Evolutionary conservation across 169 alveolate genomes (phyloP).

Genomic region (Eimeria necatrix): DNA sequence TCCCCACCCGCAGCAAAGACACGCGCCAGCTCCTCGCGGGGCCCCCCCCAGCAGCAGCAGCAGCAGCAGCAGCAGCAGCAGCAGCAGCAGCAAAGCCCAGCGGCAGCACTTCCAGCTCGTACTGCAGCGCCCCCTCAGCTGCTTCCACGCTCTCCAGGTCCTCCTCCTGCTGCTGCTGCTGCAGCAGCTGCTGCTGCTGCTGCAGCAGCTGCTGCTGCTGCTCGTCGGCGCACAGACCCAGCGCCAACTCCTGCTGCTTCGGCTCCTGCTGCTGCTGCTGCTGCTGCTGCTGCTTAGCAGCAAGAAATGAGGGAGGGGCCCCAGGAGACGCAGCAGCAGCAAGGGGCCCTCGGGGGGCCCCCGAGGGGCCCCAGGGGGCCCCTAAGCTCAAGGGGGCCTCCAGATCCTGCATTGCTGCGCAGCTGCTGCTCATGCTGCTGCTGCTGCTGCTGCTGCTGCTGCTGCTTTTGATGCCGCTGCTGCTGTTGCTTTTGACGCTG

Average conservation of each 20-base stretch:
- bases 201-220: too few relatives aligned
- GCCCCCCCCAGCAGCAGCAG: too few relatives aligned
- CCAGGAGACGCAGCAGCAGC: too few relatives aligned
- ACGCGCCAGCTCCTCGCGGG: too few relatives aligned
- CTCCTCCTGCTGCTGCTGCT: constrained; percentile 3
- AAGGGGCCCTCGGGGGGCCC: neutral
- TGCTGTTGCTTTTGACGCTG: neutral
- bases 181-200: too few relatives aligned
- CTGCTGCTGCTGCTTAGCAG: constrained; percentile 8
- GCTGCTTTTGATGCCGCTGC: neutral
- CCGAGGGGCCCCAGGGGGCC: neutral
- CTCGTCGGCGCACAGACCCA: too few relatives aligned
- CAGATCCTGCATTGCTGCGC: neutral
- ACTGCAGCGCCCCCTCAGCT: neutral
- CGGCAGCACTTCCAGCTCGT: constrained; percentile 18
- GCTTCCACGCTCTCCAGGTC: neutral
- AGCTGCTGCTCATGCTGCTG: neutral
- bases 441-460: constrained; percentile 3
- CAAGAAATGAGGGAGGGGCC: neutral
- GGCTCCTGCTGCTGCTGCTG: constrained; percentile 1
- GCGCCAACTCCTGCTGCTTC: too few relatives aligned
- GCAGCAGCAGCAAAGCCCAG: too few relatives aligned
- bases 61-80: too few relatives aligned
- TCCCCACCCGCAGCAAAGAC: neutral
- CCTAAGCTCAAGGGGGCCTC: neutral